Evolutionary conservation across 176 grass and related monocot genomes (phyloP).

Genomic region (Coix lacrymajobi): DNA sequence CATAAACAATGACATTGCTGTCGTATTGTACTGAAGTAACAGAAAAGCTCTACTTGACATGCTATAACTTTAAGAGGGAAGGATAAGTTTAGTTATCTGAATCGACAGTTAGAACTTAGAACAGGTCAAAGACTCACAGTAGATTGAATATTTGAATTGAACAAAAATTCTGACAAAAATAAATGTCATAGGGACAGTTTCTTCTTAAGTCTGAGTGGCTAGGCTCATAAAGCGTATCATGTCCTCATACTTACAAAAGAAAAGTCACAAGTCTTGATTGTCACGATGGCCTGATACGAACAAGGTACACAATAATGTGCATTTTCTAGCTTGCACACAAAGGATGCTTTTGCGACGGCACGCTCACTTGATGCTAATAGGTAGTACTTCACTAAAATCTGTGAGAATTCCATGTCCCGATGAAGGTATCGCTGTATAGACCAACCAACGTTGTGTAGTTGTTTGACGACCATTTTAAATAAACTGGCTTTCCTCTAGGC

Average conservation of each 20-base stretch:
- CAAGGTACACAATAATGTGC: not conserved
- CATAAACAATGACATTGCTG: slow-evolving; percentile 6
- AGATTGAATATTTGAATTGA: not conserved
- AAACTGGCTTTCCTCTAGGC: not conserved
- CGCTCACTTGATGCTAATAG: not conserved
- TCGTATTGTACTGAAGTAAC: not conserved
- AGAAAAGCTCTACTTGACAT: not conserved
- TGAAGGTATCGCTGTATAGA: not conserved
- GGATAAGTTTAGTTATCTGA: not conserved
- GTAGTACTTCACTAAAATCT: not conserved
- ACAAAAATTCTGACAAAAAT: not conserved
- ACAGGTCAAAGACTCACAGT: not conserved
- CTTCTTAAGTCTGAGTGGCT: not conserved
- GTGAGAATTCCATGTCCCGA: not conserved
- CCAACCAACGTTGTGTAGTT: not conserved
- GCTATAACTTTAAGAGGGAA: not conserved
- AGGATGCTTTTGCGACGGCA: not conserved
- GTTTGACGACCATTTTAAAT: not conserved
- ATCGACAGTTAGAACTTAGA: not conserved
- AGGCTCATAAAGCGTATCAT: not conserved
- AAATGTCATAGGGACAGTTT: not conserved
- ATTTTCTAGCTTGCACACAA: slow-evolving; percentile 15
- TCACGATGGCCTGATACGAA: not conserved
- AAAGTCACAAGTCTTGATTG: not conserved
- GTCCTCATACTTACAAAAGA: not conserved